Percentiles rank a stretch among this genome's conserved stretches.
Evolutionary conservation across 805 yeast species (phyloP).

Genomic region (Candida ovalis): DNA sequence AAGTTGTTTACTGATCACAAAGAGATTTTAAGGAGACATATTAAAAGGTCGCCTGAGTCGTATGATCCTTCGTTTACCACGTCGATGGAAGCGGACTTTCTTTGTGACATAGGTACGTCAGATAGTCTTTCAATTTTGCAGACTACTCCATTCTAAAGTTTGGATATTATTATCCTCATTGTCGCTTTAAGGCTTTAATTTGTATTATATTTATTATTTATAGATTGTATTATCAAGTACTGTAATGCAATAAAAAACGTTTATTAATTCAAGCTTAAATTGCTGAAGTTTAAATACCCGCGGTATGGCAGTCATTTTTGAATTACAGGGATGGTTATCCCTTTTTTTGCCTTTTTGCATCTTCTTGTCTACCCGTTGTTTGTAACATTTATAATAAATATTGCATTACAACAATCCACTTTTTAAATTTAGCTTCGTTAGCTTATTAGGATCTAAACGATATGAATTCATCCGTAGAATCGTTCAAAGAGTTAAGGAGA

Average conservation of each 20-base stretch:
- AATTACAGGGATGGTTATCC: too few species aligned
- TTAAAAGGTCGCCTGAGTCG: not conserved
- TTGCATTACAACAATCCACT: too few species aligned
- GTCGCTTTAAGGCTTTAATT: not conserved
- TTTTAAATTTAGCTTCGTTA: too few species aligned
- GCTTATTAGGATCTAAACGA: too few species aligned
- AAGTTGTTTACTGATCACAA: conserved; percentile 8
- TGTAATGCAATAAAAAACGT: not conserved
- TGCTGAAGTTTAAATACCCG: too few species aligned
- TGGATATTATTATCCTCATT: not conserved
- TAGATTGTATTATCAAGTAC: not conserved
- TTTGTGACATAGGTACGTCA: not conserved
- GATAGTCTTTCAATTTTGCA: not conserved
- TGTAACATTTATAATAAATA: too few species aligned
- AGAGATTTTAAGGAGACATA: conserved; percentile 5
- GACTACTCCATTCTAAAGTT: too few species aligned
- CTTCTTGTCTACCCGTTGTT: not conserved
- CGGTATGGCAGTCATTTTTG: not conserved
- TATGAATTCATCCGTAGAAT: not conserved
- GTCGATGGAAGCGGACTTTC: not conserved
- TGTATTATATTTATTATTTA: not conserved
- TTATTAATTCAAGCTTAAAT: not conserved
- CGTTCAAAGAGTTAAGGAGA: conserved; percentile 1
- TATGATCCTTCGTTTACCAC: not conserved
- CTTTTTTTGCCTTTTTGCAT: not conserved